A percentile compares a stretch with the other conserved stretches of the same genome.
phyloP scores from a whole-genome alignment of 106 monocot genomes.

The Hemerocallis citrina region DNA sequence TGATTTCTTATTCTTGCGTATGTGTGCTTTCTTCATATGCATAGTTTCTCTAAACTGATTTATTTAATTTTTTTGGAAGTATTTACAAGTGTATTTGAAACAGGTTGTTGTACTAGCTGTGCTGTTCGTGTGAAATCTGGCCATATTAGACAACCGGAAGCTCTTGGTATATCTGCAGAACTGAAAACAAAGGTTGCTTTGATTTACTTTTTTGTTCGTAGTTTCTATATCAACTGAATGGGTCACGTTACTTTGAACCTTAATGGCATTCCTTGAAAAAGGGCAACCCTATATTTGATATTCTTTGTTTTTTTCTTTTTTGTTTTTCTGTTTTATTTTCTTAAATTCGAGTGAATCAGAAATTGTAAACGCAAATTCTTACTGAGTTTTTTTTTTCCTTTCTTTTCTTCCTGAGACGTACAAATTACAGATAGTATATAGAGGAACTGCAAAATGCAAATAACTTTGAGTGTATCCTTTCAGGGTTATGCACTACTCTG shows the following conservation, averaged over 20 bases:
- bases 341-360: no score
- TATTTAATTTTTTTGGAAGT: not conserved
- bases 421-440: not conserved
- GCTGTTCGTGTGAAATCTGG: slow-evolving; percentile 94
- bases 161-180: slow-evolving; percentile 94
- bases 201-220: not conserved
- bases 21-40: not conserved
- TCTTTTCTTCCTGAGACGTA: no score
- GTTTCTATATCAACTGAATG: no score
- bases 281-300: no score
- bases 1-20: not conserved
- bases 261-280: no score
- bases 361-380: no score
- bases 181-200: slow-evolving; percentile 63
- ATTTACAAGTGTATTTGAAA: not conserved
- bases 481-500: slow-evolving; percentile 98
- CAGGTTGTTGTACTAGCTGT: slow-evolving; percentile 97
- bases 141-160: slow-evolving; percentile 87
- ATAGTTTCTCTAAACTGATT: not conserved
- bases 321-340: no score
- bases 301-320: no score
- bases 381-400: not conserved
- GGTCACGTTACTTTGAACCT: no score
- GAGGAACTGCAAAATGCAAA: not conserved
- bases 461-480: slow-evolving; percentile 2